Base-by-base conservation (phyloP, 2,329 filamentous ascomycete genomes). In the Cladosporium phlei region DNA sequence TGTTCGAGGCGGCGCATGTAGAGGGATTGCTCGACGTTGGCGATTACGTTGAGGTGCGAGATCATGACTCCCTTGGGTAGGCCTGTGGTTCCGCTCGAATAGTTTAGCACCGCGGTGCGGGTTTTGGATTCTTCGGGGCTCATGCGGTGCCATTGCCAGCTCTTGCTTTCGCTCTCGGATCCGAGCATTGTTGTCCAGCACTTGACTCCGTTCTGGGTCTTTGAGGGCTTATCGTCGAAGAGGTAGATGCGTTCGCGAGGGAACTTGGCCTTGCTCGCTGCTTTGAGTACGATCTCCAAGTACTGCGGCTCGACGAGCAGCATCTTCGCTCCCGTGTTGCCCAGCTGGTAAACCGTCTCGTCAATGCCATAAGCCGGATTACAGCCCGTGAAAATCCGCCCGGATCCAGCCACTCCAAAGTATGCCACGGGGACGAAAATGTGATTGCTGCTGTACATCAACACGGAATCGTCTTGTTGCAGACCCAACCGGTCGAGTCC, bases 1-100 rank as follows among this genome's bases (percentile, higher is more conserved):
- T 62, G 59, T 32, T 60, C 57, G 12, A 67, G 56, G 37, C 65
- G 55, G 6, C 65, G 62, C 65, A 67, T 68, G 58, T 59, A 67
- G 30, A 68, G 49, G 16, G 60, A 66, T 50, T 69, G 67, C 20
- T 59, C 57, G 19, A 60, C 58, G 64, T 95, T 95, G 50, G 87
- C 72, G 10, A 94, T 78, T 49, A 95, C 82, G 63, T 96, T 96
- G 54, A 70, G 66, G 66, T 97, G 91, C 7, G 81, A 85, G 25
- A 96, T 73, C 78, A 88, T 86, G 10, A 96, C 91, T 12, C 90
- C 91, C 67, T 97, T 97, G 0, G 91, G 90, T 43, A 89, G 71
- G 2, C 91, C 91, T 0, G 91, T 96, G 0, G 91, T 97, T 6
- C 91, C 91, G 9, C 84, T 89, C 42, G 83, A 88, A 66, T 95